A percentile compares a stretch with the other conserved stretches of the same genome.
phyloP scores from a whole-genome alignment of 495 filamentous ascomycete genomes.

The Aspergillus bertholletiae region DNA sequence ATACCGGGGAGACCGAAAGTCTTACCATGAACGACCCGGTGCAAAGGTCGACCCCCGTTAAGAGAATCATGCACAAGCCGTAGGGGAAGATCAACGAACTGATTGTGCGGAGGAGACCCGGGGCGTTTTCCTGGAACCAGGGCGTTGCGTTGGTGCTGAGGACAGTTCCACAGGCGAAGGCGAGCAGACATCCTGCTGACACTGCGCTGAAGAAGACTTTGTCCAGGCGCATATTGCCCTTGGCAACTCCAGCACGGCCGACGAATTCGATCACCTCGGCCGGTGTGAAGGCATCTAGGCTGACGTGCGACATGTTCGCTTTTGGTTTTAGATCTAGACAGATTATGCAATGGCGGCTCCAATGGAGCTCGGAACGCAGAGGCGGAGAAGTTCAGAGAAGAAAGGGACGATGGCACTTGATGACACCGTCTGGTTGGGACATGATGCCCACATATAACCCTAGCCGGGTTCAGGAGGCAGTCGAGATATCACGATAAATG shows the following conservation, averaged over 20 bases:
- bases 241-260: constrained; percentile 41
- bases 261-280: constrained; percentile 45
- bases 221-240: constrained; percentile 50
- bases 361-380: background rate
- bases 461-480: too few species aligned
- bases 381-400: background rate
- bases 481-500: too few species aligned
- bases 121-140: constrained; percentile 60
- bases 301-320: constrained; percentile 10
- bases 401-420: background rate
- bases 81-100: constrained; percentile 55
- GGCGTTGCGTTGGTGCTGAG: constrained; percentile 52
- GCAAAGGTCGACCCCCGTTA: constrained; percentile 58
- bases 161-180: constrained; percentile 49
- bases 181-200: constrained; percentile 49
- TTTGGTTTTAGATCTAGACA: background rate
- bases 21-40: constrained; percentile 57
- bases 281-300: constrained; percentile 42
- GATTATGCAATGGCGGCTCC: background rate
- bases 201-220: constrained; percentile 54
- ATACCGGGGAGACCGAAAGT: background rate
- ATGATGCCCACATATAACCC: background rate
- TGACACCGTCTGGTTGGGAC: background rate
- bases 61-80: constrained; percentile 55
- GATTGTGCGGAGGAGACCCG: constrained; percentile 55